phyloP scores from a whole-genome alignment of 306 rosid species.

The Casuarina glauca region DNA sequence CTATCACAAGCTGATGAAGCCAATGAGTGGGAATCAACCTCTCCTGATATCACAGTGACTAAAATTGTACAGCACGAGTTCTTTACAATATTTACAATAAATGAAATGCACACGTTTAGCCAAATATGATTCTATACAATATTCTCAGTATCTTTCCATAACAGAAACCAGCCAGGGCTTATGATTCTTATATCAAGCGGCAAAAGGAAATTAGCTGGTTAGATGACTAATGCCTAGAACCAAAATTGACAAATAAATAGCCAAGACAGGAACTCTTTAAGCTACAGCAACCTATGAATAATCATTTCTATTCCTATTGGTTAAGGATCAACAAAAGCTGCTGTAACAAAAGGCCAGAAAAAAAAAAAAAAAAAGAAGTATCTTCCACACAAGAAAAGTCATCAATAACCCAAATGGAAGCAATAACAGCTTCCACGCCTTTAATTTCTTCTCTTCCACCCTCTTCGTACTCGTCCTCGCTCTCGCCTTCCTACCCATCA shows the following conservation, averaged over 20 bases:
- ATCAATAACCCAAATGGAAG: neutral
- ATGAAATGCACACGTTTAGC: no score
- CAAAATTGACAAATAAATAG: neutral
- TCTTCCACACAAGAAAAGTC: neutral
- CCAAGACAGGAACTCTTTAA: neutral
- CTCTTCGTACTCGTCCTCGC: constrained; percentile 25
- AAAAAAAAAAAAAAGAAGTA: neutral
- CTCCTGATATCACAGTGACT: no score
- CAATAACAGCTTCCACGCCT: neutral
- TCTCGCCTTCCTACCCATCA: constrained; percentile 46
- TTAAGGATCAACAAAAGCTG: neutral
- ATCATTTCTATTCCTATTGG: neutral
- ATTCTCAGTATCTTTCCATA: no score
- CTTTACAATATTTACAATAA: no score
- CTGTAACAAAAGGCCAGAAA: neutral
- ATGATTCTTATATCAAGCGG: neutral
- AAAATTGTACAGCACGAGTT: neutral
- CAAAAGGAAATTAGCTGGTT: neutral
- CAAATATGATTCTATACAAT: no score
- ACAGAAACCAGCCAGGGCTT: no score
- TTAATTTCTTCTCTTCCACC: constrained; percentile 38
- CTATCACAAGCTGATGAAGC: no score
- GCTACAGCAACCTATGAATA: neutral
- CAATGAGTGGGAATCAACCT: no score
- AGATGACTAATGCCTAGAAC: neutral